These are phyloP conservation scores for Sugiyamaella grinbergsii DNA, from an alignment of 1,139 yeast genomes.

Conservation along the genomic window DNA sequence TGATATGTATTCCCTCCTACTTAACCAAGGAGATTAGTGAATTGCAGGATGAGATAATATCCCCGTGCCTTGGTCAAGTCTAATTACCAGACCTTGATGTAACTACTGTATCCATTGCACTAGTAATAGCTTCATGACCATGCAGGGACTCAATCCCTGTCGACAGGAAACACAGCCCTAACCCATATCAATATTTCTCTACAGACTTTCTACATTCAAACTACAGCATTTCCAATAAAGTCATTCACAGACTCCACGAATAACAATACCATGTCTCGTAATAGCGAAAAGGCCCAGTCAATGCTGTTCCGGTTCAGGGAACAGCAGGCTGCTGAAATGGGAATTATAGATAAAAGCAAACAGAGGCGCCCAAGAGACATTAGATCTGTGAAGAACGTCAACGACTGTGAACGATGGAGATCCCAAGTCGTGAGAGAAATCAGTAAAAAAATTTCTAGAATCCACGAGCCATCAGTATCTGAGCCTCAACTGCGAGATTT, in stretches of 20 bases:
- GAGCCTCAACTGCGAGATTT: slow-evolving; percentile 68
- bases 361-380: slow-evolving; percentile 60
- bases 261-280: slow-evolving; percentile 61
- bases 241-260: neutral
- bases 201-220: neutral
- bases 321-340: slow-evolving; percentile 59
- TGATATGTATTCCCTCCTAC: too few species aligned
- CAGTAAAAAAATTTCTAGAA: slow-evolving; percentile 58
- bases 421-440: slow-evolving; percentile 66
- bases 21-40: too few species aligned
- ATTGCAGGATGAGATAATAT: neutral
- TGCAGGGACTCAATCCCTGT: neutral
- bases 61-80: neutral
- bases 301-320: slow-evolving; percentile 66
- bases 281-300: slow-evolving; percentile 74
- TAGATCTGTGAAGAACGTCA: slow-evolving; percentile 54
- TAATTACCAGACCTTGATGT: too few species aligned
- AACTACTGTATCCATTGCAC: too few species aligned
- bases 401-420: slow-evolving; percentile 80
- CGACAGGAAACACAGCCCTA: neutral
- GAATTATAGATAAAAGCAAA: slow-evolving; percentile 55
- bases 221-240: too few species aligned
- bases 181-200: slow-evolving; percentile 4
- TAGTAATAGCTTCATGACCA: neutral
- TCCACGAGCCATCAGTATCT: slow-evolving; percentile 62